A percentile compares a stretch with the other conserved stretches of the same genome.
These are phyloP conservation scores for Termitomyces heimii DNA, from an alignment of 768 basidiomycete genomes.

Conservation along the genomic window DNA sequence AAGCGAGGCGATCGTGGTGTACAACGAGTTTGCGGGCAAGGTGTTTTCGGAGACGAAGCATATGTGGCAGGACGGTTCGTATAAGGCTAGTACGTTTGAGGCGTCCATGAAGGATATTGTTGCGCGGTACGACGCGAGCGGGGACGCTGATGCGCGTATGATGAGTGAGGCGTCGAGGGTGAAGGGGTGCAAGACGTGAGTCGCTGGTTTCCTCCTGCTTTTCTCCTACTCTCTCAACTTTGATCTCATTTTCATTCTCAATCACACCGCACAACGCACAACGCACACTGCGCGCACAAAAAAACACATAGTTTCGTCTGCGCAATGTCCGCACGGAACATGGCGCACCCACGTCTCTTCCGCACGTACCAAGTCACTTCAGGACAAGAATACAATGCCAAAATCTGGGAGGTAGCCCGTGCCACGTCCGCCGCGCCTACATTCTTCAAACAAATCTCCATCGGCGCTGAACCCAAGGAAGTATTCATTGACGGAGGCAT, in stretches of 20 bases:
- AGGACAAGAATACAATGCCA: constrained; percentile 5
- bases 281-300: too few relatives aligned
- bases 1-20: constrained; percentile 14
- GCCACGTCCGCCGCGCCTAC: constrained; percentile 22
- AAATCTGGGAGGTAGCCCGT: constrained; percentile 23
- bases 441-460: constrained; percentile 18
- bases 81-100: neutral
- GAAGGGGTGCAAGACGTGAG: constrained; percentile 3
- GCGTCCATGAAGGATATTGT: constrained; percentile 1
- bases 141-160: neutral
- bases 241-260: neutral
- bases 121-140: neutral
- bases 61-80: constrained; percentile 1
- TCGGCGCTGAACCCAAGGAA: constrained; percentile 6
- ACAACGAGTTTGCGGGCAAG: constrained; percentile 7
- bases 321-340: constrained; percentile 1
- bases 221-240: too few relatives aligned
- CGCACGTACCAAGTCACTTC: constrained; percentile 4
- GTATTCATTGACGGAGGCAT: constrained; percentile 13
- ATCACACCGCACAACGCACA: too few relatives aligned
- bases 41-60: constrained; percentile 1
- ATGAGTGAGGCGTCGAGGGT: neutral
- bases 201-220: too few relatives aligned
- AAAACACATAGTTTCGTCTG: neutral
- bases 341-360: constrained; percentile 6